Evolutionary conservation across 164 flowering plant genomes (phyloP), one percentile per base, ranked within the genome.

Genomic region (Warburgia ugandensis): DNA sequence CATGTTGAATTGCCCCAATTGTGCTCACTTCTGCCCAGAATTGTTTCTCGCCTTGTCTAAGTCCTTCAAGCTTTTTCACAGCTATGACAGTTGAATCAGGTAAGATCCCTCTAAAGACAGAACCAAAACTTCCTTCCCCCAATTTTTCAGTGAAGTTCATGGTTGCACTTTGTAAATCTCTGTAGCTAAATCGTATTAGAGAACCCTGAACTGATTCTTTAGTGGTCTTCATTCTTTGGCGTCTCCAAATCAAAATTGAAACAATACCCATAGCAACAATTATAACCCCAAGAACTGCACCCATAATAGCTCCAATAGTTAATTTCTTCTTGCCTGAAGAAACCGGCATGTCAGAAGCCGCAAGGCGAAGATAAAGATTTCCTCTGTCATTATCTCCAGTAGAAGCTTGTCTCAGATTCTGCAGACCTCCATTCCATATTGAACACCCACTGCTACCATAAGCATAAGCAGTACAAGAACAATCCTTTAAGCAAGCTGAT

Each of bases 1-100:
- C 66, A 48, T 75, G 80, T 26, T 73, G 83, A 53, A 78, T 65
- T 33, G 66, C 71, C 39, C 87, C 87, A 10, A 81, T 78, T 1
- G 84, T 78, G 64, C 70, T 70, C n/a, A n/a, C n/a, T n/a, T n/a
- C n/a, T n/a, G n/a, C n/a, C n/a, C n/a, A n/a, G n/a, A n/a, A n/a
- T n/a, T n/a, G n/a, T n/a, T n/a, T n/a, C n/a, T n/a, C n/a, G n/a
- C n/a, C n/a, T n/a, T n/a, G n/a, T n/a, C n/a, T n/a, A n/a, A n/a
- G n/a, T n/a, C n/a, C n/a, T n/a, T n/a, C n/a, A n/a, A n/a, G n/a
- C n/a, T n/a, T n/a, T n/a, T n/a, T n/a, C n/a, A n/a, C n/a, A n/a
- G n/a, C n/a, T n/a, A n/a, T n/a, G n/a, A n/a, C n/a, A n/a, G n/a
- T n/a, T n/a, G n/a, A n/a, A n/a, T n/a, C n/a, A n/a, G n/a, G n/a